These are phyloP conservation scores for Solanum medicagineum DNA, from an alignment of 257 asterid genomes.

Conservation along the genomic window DNA sequence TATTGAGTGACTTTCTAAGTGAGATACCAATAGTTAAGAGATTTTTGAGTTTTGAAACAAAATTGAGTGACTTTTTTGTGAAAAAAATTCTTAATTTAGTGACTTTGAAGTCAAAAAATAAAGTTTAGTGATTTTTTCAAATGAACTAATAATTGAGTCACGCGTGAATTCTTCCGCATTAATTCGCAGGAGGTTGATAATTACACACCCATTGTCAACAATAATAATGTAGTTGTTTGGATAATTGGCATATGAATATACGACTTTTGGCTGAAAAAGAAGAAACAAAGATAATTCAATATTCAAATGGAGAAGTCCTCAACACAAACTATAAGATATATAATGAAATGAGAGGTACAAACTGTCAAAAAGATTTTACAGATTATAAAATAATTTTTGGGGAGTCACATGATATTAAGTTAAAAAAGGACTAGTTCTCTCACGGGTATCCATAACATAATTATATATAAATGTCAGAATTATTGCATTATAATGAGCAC, in stretches of 20 bases:
- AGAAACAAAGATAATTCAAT: not conserved
- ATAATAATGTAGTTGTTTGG: not conserved
- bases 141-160: no score
- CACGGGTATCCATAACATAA: constrained; percentile 22
- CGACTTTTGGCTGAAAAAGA: not conserved
- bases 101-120: no score
- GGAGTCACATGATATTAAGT: constrained; percentile 54
- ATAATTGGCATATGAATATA: not conserved
- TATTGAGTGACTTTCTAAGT: no score
- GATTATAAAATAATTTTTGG: not conserved
- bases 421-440: constrained; percentile 47
- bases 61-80: no score
- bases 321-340: constrained; percentile 34
- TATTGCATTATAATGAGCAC: constrained; percentile 41
- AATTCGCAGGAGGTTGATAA: no score
- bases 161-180: no score
- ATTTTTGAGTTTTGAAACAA: no score
- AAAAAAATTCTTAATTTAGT: no score
- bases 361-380: constrained; percentile 28
- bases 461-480: constrained; percentile 27
- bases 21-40: no score
- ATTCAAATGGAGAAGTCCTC: constrained; percentile 13
- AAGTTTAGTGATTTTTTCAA: no score
- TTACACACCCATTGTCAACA: no score
- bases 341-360: constrained; percentile 36